Base-by-base conservation (phyloP, 257 asterid species). In the Perilla frutescens region DNA sequence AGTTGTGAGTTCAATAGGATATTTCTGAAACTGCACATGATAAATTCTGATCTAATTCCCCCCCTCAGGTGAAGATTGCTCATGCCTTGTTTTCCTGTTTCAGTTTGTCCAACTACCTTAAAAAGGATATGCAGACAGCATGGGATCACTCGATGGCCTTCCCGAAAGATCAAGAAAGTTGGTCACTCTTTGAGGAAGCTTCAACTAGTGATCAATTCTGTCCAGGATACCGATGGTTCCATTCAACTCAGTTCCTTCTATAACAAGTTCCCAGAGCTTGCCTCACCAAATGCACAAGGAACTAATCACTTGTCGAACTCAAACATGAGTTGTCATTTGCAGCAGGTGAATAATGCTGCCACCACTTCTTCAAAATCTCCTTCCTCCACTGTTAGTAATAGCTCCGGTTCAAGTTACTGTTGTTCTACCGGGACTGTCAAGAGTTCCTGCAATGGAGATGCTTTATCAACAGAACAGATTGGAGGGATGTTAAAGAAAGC, bases 101-200 rank as follows among this genome's bases (percentile, higher is more conserved):
- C 96, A 91, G 96, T 91, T 57, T 91, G 96, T 62, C 97, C 96
- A 37, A 89, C 96, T 65, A 91, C 97, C 49, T 84, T 91, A 82
- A 89, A 89, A 79, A 91, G 96, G 76, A 89, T 91, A 81, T 91
- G 97, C 89, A 83, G 97, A 75, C 90, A 85, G 50, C 96, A 91
- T 6, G 97, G 97, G 58, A 91, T 89, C 57, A 83, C 85, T 0
- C 79, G 96, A 47, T 91, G 96, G 97, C 97, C 97, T 31, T 91
- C 97, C 41, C 79, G 95, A 14, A 91, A 91, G 92, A 88, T 91
- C 83, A 89, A 86, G 89, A 89, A 91, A 83, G 97, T 91, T 2
- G 91, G 92, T 12, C 95, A 87, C 82, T 89, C 97, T 0, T 74
- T 89, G 66, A 87, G 80, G 80, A 91, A 91, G 77, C 94, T 91